Conservation (phyloP, 495 filamentous ascomycete genomes). For the Poronia punctata region DNA sequence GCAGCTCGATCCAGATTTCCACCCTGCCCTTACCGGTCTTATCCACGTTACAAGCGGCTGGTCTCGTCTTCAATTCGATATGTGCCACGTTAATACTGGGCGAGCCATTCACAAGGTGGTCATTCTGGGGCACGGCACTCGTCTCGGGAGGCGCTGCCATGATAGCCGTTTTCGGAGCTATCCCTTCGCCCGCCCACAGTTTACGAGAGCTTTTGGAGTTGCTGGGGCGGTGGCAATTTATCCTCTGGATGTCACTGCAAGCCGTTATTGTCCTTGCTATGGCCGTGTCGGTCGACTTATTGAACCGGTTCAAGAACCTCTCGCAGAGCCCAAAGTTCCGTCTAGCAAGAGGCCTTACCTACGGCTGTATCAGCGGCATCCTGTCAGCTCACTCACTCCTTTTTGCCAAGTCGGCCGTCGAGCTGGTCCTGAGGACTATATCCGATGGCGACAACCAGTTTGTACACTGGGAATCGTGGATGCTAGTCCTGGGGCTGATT, state of each 20-base stretch:
- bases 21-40: slow-evolving; percentile 91
- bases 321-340: slow-evolving; percentile 56
- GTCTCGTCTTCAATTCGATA: slow-evolving; percentile 96
- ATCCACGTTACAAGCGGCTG: slow-evolving; percentile 91
- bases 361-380: slow-evolving; percentile 84
- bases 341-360: slow-evolving; percentile 81
- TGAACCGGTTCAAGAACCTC: slow-evolving; percentile 39
- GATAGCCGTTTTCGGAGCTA: slow-evolving; percentile 90
- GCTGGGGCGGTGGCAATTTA: slow-evolving; percentile 65
- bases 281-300: slow-evolving; percentile 54
- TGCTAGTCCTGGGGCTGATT: slow-evolving; percentile 77
- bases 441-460: slow-evolving; percentile 89
- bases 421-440: slow-evolving; percentile 89
- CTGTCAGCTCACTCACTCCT: slow-evolving; percentile 89
- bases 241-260: slow-evolving; percentile 86
- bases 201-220: slow-evolving; percentile 74
- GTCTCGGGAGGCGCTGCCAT: slow-evolving; percentile 80
- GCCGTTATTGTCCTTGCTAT: slow-evolving; percentile 63
- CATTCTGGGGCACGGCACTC: slow-evolving; percentile 77
- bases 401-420: slow-evolving; percentile 93
- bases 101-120: slow-evolving; percentile 91
- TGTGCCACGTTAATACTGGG: slow-evolving; percentile 90
- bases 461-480: slow-evolving; percentile 95
- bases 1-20: slow-evolving; percentile 95
- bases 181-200: slow-evolving; percentile 89